Conservation (phyloP, 305 asterid genomes). For the Coffea humblotiana region DNA sequence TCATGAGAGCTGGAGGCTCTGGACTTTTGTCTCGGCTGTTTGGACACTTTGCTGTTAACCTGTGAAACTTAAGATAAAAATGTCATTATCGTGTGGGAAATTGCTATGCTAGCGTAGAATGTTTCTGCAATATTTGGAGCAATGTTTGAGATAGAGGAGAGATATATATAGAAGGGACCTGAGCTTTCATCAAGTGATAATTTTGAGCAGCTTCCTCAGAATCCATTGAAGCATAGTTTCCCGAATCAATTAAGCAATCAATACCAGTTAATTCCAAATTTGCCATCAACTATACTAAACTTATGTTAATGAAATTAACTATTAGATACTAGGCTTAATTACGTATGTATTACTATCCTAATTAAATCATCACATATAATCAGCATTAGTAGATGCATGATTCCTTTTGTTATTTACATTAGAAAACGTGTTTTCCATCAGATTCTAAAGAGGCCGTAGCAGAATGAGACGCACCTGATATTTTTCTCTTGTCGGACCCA, state of each 20-base stretch:
- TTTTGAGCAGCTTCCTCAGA: slow-evolving; percentile 1
- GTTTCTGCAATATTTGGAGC: not conserved
- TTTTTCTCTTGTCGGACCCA: not conserved
- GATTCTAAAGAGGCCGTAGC: slow-evolving; percentile 9
- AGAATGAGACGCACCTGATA: slow-evolving; percentile 19
- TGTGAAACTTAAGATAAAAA: not conserved
- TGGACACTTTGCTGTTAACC: not conserved
- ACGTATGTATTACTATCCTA: not conserved
- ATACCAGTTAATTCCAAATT: not conserved
- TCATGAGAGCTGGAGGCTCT: not conserved
- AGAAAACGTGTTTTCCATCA: slow-evolving; percentile 11
- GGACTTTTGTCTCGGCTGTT: not conserved
- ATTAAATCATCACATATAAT: slow-evolving; percentile 15
- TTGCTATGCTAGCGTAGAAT: not conserved
- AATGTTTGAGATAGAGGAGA: too few species aligned
- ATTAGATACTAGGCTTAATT: not conserved
- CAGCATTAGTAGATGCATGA: slow-evolving; percentile 7
- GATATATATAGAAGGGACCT: slow-evolving; percentile 15
- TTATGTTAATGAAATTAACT: not conserved
- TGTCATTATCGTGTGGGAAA: not conserved
- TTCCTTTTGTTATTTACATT: not conserved
- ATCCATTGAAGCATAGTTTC: slow-evolving; percentile 14
- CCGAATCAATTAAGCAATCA: not conserved
- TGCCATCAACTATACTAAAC: not conserved
- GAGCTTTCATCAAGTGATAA: slow-evolving; percentile 13